These are phyloP conservation scores for Suillus tomentosus DNA, from an alignment of 768 basidiomycete genomes.

Conservation along the genomic window DNA sequence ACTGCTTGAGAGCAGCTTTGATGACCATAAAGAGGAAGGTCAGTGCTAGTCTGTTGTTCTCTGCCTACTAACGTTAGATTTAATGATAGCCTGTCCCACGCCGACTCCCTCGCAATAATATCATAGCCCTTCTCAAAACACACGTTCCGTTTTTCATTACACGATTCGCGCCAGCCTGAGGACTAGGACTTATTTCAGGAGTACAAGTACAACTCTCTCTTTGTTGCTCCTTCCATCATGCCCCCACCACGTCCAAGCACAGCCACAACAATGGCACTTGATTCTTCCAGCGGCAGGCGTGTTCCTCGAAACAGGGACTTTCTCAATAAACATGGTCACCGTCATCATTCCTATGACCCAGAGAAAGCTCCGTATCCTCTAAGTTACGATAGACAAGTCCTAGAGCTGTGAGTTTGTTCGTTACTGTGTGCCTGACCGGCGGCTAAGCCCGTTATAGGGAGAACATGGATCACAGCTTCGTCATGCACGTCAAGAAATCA, in stretches of 20 bases:
- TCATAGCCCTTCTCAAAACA: conserved; percentile 4
- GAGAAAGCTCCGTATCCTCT: conserved; percentile 83
- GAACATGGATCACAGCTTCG: conserved; percentile 53
- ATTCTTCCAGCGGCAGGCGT: conserved; percentile 40
- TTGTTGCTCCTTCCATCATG: conserved; percentile 21
- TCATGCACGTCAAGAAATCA: conserved; percentile 50
- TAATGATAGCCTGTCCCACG: conserved; percentile 13
- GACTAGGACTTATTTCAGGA: conserved; percentile 5
- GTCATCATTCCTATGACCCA: conserved; percentile 66
- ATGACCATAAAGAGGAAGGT: background rate
- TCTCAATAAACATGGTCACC: conserved; percentile 58
- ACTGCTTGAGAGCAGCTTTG: background rate
- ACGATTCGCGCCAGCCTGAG: background rate
- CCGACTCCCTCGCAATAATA: conserved; percentile 10
- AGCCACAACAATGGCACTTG: conserved; percentile 23
- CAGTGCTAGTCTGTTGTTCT: background rate
- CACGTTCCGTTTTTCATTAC: conserved; percentile 9
- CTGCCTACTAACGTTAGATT: conserved; percentile 5
- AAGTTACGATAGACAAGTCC: conserved; percentile 64
- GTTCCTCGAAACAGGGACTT: conserved; percentile 54
- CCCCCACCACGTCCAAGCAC: conserved; percentile 24
- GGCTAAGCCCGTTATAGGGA: conserved; percentile 40
- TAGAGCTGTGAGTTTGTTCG: conserved; percentile 60
- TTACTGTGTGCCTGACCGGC: conserved; percentile 5
- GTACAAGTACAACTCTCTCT: conserved; percentile 16